phyloP scores from a whole-genome alignment of 257 asterid genomes.

The Solanum pinnatisectum region DNA sequence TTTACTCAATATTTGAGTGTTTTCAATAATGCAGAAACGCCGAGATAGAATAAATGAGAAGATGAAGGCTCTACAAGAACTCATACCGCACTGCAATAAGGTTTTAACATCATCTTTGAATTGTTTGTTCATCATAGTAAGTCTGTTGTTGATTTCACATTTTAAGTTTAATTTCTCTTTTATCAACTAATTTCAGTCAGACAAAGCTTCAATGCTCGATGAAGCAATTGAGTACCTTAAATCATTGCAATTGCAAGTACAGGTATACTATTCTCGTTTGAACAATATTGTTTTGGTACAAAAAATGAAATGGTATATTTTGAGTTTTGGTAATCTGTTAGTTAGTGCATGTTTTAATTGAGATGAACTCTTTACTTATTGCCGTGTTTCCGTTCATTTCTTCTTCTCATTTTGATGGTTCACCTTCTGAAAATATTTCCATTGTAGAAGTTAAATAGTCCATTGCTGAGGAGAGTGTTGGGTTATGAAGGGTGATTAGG shows the following conservation, averaged over 20 bases:
- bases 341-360: neutral
- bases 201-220: slow-evolving; percentile 47
- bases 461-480: neutral
- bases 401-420: neutral
- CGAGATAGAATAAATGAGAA: slow-evolving; percentile 45
- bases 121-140: neutral
- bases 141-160: neutral
- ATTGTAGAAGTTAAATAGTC: neutral
- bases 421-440: neutral
- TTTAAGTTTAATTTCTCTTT: neutral
- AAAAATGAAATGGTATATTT: neutral
- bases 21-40: slow-evolving; percentile 29
- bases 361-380: neutral
- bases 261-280: slow-evolving; percentile 11
- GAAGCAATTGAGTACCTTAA: slow-evolving; percentile 48
- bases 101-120: slow-evolving; percentile 1
- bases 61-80: slow-evolving; percentile 39
- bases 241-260: slow-evolving; percentile 38
- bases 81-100: slow-evolving; percentile 48
- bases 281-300: neutral
- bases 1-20: neutral
- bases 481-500: too few species aligned
- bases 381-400: neutral
- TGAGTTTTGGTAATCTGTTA: neutral
- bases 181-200: slow-evolving; percentile 22